Evolutionary conservation across 371 early-diverging fungal genomes (phyloP), one percentile per base, ranked within the genome.

Genomic region (Phascolomyces articulosus): DNA sequence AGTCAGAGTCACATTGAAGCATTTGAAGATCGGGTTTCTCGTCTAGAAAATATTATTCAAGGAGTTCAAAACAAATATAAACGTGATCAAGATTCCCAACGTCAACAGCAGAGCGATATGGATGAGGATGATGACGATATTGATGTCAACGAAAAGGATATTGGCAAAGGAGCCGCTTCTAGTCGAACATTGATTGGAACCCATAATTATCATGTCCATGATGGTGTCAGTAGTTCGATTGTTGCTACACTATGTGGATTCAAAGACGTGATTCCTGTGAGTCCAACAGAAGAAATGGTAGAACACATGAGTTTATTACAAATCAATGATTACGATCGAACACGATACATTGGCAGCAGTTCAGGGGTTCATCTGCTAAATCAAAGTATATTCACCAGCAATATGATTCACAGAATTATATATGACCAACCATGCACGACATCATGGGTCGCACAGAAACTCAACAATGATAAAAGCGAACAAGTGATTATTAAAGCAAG

Each of bases 271-370:
- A 15, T 53, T 27, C 54, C 54, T 11, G 26, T 47, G n/a, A 16
- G 44, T 47, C 60, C 48, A 28, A 20, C 47, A 24, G 10, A 11
- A 4, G 23, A 38, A 29, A 26, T 27, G 27, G 44, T 27, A 16
- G 26, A 27, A 21, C 44, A 58, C 8, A 18, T 62, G 18, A 53
- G 31, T 10, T 10, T 20, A 16, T 34, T 62, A 8, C 26, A 34
- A n/a, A 18, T 81, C 26, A 63, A 64, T 18, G 75, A 81, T 49
- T 81, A 74, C 58, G 75, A 75, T 13, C 64, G 75, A 3, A 75
- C 77, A 8, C 67, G 71, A 8, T 82, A 75, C 31, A 41, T 79
- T 40, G 82, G 82, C 10, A 67, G 70, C 13, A 78, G 79, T 65
- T 61, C 77, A 7, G 79, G 79, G 0, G 51, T 76, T 13, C 77